phyloP scores from a whole-genome alignment of 148 eudicot genomes.

The Polygonum maritimum region DNA sequence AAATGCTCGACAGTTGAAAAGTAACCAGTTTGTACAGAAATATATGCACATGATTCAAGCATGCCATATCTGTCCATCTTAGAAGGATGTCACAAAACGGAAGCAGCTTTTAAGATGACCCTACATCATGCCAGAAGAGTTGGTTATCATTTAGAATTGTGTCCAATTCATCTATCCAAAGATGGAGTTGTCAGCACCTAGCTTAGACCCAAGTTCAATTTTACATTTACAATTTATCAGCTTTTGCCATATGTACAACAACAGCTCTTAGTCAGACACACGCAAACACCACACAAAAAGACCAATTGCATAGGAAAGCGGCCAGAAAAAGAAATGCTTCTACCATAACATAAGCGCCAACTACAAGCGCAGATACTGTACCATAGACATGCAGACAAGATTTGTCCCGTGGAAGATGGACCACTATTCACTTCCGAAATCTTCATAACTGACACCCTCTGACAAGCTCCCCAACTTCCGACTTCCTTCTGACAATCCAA shows the following conservation, averaged over 20 bases:
- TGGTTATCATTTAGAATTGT: neutral
- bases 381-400: neutral
- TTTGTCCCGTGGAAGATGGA: neutral
- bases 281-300: neutral
- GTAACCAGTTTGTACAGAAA: neutral
- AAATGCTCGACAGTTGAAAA: neutral
- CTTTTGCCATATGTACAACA: neutral
- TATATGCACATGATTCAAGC: neutral
- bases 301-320: neutral
- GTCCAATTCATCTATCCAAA: neutral
- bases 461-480: constrained; percentile 4
- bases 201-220: neutral
- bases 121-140: neutral
- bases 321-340: neutral
- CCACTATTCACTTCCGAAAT: constrained; percentile 9
- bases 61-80: neutral
- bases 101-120: neutral
- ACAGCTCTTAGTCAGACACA: neutral
- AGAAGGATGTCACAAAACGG: neutral
- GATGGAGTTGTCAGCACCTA: neutral
- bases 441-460: constrained; percentile 9
- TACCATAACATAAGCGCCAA: neutral
- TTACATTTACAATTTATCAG: neutral
- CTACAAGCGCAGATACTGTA: neutral
- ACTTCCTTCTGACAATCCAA: neutral